phyloP scores from a whole-genome alignment of 2,329 filamentous ascomycete genomes.

The Fusarium musae region DNA sequence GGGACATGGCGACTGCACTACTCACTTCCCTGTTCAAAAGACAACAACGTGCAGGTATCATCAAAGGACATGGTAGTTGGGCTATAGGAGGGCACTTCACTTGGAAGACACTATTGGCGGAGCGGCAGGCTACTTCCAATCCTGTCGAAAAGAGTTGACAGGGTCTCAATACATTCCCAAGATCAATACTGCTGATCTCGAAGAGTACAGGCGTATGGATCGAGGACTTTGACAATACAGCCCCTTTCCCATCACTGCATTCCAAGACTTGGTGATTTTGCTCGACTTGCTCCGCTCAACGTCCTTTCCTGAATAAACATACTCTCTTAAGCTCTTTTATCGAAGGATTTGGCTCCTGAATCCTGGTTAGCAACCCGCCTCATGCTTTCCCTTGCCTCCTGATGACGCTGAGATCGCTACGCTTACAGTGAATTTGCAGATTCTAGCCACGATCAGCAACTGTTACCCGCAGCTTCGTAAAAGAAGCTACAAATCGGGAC shows the following conservation, averaged over 20 bases:
- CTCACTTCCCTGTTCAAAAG: not conserved
- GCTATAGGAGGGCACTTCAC: not conserved
- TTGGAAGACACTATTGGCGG: too few species aligned
- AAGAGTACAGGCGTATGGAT: too few species aligned
- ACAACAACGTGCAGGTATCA: not conserved
- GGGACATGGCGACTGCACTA: too few species aligned
- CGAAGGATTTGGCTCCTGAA: too few species aligned
- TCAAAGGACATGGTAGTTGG: too few species aligned
- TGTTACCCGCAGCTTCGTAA: rapidly evolving
- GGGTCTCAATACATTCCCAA: rapidly evolving
- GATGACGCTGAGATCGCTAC: not conserved
- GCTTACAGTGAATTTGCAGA: not conserved
- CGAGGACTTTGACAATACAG: not conserved
- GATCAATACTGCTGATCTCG: not conserved
- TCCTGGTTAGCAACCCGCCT: not conserved
- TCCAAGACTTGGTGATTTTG: not conserved
- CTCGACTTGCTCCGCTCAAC: not conserved
- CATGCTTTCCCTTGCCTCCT: not conserved
- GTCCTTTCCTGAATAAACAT: rapidly evolving
- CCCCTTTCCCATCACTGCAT: not conserved
- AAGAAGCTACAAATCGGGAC: rapidly evolving
- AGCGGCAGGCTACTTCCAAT: not conserved
- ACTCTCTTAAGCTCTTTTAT: too few species aligned
- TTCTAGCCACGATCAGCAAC: not conserved
- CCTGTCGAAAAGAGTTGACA: not conserved